These are phyloP conservation scores for barrel medic (Medicago truncatula) DNA, from an alignment of 306 rosid species.

Conservation along the genomic window DNA sequence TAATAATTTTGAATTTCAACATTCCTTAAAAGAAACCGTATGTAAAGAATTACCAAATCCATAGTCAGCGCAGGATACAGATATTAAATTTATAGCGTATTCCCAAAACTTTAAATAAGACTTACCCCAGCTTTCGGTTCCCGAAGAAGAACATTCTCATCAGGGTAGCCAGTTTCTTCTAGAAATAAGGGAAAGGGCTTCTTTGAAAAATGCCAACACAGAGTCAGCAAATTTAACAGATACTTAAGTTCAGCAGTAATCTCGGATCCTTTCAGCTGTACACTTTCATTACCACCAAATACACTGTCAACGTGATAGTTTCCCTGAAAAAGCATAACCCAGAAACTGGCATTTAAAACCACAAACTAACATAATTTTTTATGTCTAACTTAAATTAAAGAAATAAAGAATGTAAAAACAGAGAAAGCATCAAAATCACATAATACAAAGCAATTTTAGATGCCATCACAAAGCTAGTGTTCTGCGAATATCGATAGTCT, in stretches of 20 bases:
- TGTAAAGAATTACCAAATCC: background rate
- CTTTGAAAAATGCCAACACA: slow-evolving; percentile 96
- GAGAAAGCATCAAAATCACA: slow-evolving; percentile 15
- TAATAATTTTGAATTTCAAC: slow-evolving; percentile 1
- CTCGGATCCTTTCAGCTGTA: slow-evolving; percentile 70
- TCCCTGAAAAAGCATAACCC: slow-evolving; percentile 60
- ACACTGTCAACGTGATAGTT: slow-evolving; percentile 73
- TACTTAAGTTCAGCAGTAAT: slow-evolving; percentile 70
- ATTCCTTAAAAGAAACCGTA: slow-evolving; percentile 8
- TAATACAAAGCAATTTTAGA: slow-evolving; percentile 26
- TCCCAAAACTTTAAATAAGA: slow-evolving; percentile 34
- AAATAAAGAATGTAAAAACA: background rate
- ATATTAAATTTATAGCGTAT: background rate
- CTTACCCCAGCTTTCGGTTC: slow-evolving; percentile 97
- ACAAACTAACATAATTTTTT: slow-evolving; percentile 22
- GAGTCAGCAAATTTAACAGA: slow-evolving; percentile 75
- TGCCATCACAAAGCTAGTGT: slow-evolving; percentile 1
- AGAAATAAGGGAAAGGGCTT: slow-evolving; percentile 80
- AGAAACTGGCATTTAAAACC: slow-evolving; percentile 35
- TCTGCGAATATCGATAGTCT: slow-evolving; percentile 5
- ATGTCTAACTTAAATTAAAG: slow-evolving; percentile 6
- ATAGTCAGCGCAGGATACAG: slow-evolving; percentile 21
- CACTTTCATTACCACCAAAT: slow-evolving; percentile 80
- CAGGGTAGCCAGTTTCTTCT: slow-evolving; percentile 79
- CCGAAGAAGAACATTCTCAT: slow-evolving; percentile 83